Evolutionary conservation across 495 filamentous ascomycete genomes (phyloP), one percentile per base, ranked within the genome.

Genomic region (Bathelium albidoporum): DNA sequence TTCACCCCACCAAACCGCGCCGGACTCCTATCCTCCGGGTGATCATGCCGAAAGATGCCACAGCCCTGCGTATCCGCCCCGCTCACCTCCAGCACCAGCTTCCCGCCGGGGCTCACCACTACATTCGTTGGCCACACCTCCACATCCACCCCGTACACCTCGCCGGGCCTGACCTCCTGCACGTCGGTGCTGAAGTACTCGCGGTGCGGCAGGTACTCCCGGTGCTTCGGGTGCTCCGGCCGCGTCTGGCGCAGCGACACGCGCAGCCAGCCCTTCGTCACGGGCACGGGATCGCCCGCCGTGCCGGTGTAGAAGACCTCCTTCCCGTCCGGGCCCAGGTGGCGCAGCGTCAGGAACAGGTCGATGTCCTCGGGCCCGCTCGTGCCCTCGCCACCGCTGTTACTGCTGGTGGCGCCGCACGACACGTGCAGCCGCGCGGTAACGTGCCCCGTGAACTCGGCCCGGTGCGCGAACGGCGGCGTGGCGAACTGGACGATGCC

Each of bases 71-170:
- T 87, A 74, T 88, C 85, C 0, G 81, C 82, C 64, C 74, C 77
- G 0, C 76, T 63, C 2, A 87, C 76, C 68, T 88, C 83, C n/a
- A 88, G 73, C 16, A 84, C 74, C 32, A 87, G 65, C 65, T 73
- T 77, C 0, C 76, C 77, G 0, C 83, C 82, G 49, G 75, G 73
- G 53, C 78, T 79, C 16, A 86, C 78, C 4, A 89, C 77, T 0
- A 86, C 82, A 69, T 86, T 86, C 0, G 84, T 88, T 18, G 86
- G 86, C 86, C 85, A 88, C 2, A 88, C 69, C 74, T 89, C 86
- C 11, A 89, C 77, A 65, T 87, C 85, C 0, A 88, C 83, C 0
- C 70, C 69, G 63, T 89, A 88, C 2, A 87, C 78, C 63, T 83
- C 79, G 0, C 79, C 80, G 0, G 78, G 73, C 29, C 80, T 75